A percentile compares a stretch with the other conserved stretches of the same genome.
phyloP scores from a whole-genome alignment of 805 yeast species.

The Dipodascus albidus region DNA sequence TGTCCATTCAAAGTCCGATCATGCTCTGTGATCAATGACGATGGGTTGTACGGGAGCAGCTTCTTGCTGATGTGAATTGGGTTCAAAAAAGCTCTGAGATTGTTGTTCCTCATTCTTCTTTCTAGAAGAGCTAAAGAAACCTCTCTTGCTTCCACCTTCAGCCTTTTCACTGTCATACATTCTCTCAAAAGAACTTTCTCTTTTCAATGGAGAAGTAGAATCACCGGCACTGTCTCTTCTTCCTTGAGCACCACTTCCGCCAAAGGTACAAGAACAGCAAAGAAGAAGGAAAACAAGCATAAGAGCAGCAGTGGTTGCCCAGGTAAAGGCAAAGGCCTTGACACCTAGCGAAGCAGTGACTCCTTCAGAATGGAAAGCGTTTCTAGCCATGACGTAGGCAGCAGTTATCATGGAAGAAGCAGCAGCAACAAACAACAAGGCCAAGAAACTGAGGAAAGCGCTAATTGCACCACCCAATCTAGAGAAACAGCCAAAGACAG shows the following conservation, averaged over 20 bases:
- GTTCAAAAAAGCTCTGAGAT: background rate
- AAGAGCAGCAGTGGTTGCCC: slow-evolving; percentile 39
- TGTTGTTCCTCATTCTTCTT: background rate
- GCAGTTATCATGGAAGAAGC: slow-evolving; percentile 64
- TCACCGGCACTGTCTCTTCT: background rate
- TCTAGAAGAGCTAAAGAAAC: background rate
- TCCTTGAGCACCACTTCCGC: background rate
- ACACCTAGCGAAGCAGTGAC: slow-evolving; percentile 13
- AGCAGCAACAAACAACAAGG: slow-evolving; percentile 26
- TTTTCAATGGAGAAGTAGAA: background rate
- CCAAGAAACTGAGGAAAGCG: slow-evolving; percentile 16
- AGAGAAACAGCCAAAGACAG: slow-evolving; percentile 16
- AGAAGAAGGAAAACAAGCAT: slow-evolving; percentile 17
- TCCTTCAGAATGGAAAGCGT: slow-evolving; percentile 38
- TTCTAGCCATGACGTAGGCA: slow-evolving; percentile 53
- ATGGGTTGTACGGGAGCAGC: background rate
- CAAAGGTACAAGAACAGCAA: background rate
- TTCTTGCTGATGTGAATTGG: background rate
- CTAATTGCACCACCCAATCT: slow-evolving; percentile 20
- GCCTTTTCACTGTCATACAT: background rate
- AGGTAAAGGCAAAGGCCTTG: slow-evolving; percentile 43
- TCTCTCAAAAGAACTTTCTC: background rate
- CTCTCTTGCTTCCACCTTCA: background rate
- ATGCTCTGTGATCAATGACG: background rate
- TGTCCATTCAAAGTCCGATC: no score